Evolutionary conservation across 2,329 filamentous ascomycete species (phyloP).

Genomic region (Penicillium freii): DNA sequence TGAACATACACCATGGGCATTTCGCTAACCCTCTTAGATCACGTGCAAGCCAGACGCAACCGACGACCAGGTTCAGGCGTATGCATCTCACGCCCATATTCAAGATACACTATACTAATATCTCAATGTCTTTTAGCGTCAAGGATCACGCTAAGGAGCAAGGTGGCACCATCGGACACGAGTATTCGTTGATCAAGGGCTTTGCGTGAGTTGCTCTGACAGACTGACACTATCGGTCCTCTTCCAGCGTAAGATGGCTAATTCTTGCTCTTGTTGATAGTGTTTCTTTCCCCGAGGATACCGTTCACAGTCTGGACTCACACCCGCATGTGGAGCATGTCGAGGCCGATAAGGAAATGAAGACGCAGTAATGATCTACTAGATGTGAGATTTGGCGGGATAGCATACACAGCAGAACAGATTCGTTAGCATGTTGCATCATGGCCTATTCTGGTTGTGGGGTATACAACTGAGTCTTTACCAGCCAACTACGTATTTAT

Average conservation of each 20-base stretch:
- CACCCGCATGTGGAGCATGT: slow-evolving; percentile 4
- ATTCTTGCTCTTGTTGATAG: neutral
- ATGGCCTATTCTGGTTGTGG: neutral
- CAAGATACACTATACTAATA: neutral
- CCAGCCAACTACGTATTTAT: neutral
- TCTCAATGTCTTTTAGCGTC: neutral
- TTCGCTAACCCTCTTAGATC: slow-evolving; percentile 1
- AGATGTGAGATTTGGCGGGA: neutral
- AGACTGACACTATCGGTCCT: neutral
- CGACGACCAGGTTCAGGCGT: slow-evolving; percentile 1
- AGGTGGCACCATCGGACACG: slow-evolving; percentile 3
- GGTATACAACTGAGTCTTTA: neutral
- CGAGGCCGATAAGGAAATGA: neutral
- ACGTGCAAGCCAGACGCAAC: slow-evolving; percentile 5
- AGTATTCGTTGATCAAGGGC: slow-evolving; percentile 10
- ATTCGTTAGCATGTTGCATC: neutral
- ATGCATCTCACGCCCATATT: neutral
- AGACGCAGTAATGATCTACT: neutral
- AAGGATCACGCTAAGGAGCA: slow-evolving; percentile 5
- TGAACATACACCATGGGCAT: neutral
- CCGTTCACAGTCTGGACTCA: neutral
- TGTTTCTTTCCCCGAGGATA: neutral
- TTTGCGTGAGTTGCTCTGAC: slow-evolving; percentile 5
- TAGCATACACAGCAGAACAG: neutral
- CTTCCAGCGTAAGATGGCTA: neutral